phyloP scores from a whole-genome alignment of 139 green algal genomes.

The Coelastrella sp. region DNA sequence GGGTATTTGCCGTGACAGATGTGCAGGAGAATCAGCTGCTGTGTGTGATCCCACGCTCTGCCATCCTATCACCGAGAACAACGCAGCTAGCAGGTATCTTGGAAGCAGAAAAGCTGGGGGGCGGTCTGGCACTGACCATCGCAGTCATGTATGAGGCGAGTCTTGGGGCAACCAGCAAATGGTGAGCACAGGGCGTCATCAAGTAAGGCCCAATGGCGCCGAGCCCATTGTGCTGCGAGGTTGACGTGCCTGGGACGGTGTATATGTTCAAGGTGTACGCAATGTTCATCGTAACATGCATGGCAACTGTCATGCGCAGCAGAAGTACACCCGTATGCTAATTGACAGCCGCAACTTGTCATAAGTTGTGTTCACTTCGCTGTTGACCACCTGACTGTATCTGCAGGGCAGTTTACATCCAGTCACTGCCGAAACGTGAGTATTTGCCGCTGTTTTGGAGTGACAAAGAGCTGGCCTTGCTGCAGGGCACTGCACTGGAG shows the following conservation, averaged over 20 bases:
- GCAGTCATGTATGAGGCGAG: slow-evolving; percentile 75
- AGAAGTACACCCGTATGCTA: no score
- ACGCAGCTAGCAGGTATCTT: slow-evolving; percentile 63
- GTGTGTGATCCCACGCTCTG: slow-evolving; percentile 69
- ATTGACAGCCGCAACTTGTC: not conserved
- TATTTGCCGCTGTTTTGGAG: slow-evolving; percentile 85
- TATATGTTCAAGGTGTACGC: no score
- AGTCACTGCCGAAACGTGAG: slow-evolving; percentile 62
- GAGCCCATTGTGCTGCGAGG: no score
- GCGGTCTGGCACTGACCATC: slow-evolving; percentile 81
- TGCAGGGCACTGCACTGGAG: slow-evolving; percentile 74
- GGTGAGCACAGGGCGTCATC: slow-evolving; percentile 45
- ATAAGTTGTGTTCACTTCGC: not conserved
- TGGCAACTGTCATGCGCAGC: no score
- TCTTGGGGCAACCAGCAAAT: slow-evolving; percentile 56
- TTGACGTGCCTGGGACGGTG: no score
- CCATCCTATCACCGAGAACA: slow-evolving; percentile 65
- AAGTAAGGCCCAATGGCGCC: no score
- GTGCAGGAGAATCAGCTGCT: slow-evolving; percentile 49
- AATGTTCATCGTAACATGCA: no score
- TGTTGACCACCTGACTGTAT: no score
- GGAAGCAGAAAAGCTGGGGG: slow-evolving; percentile 61
- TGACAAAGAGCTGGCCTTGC: slow-evolving; percentile 55
- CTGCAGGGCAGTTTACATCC: slow-evolving; percentile 76
- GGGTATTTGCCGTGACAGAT: slow-evolving; percentile 8